Percentiles rank a stretch among this genome's conserved stretches.
Conservation (phyloP, 2,329 filamentous ascomycete species). For the Thelonectria rubi region DNA sequence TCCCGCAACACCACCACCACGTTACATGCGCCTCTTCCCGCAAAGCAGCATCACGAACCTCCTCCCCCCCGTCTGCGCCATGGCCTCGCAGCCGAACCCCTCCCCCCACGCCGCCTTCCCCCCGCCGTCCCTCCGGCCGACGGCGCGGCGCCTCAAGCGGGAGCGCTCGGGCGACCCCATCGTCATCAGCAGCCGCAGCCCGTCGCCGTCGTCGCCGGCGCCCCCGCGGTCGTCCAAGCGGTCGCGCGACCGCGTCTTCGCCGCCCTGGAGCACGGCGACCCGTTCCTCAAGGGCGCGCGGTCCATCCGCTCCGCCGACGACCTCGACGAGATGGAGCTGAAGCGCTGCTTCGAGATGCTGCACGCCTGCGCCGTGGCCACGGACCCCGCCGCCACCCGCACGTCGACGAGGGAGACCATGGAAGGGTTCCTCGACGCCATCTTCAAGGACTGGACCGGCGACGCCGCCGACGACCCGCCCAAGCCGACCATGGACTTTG, state of each 20-base stretch:
- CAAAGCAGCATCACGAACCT: too few species aligned
- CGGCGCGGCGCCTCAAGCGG: constrained; percentile 17
- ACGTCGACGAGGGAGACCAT: constrained; percentile 43
- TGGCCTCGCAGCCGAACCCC: not conserved
- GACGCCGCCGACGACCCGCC: constrained; percentile 11
- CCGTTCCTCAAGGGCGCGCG: constrained; percentile 26
- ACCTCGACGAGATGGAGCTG: constrained; percentile 42
- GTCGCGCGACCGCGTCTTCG: constrained; percentile 40
- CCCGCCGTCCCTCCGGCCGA: too few species aligned
- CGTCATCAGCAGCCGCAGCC: constrained; percentile 28
- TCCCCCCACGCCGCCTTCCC: too few species aligned
- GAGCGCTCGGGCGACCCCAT: constrained; percentile 16
- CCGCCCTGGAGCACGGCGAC: constrained; percentile 36
- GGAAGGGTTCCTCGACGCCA: constrained; percentile 45
- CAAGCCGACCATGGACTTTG: constrained; percentile 43
- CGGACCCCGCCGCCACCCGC: constrained; percentile 35
- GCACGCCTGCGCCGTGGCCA: constrained; percentile 44
- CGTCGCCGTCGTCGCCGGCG: too few species aligned
- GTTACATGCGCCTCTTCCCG: too few species aligned
- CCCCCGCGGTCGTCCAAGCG: constrained; percentile 23
- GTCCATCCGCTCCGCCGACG: constrained; percentile 38
- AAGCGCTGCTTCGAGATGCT: constrained; percentile 47
- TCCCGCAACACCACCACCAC: too few species aligned
- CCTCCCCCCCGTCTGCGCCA: too few species aligned
- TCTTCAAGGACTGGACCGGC: constrained; percentile 43